A percentile compares a stretch with the other conserved stretches of the same genome.
phyloP scores from a whole-genome alignment of 2,329 filamentous ascomycete species.

The Neospermospora avenae region DNA sequence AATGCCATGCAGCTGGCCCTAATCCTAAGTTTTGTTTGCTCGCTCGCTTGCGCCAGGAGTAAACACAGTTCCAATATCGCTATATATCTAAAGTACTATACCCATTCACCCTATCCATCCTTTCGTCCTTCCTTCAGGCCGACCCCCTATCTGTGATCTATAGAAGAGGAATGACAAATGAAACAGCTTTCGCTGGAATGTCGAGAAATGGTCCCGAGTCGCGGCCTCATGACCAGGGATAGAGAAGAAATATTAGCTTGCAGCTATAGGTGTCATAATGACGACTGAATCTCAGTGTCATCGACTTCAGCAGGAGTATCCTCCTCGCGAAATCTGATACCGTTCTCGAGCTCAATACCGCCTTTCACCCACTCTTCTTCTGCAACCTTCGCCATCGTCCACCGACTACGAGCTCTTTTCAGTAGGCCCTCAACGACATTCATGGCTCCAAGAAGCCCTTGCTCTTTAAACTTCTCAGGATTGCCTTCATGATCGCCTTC shows the following conservation, averaged over 20 bases:
- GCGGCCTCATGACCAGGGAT: too few species aligned
- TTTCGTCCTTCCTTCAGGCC: background rate
- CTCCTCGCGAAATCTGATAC: slow-evolving; percentile 57
- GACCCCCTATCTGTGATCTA: background rate
- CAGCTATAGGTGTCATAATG: background rate
- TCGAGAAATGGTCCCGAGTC: background rate
- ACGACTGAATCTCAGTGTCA: background rate
- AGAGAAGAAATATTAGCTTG: background rate
- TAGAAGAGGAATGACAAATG: background rate
- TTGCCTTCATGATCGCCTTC: slow-evolving; percentile 82
- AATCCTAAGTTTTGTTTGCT: background rate
- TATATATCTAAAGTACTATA: background rate
- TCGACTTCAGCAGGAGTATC: slow-evolving; percentile 28
- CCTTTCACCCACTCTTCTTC: slow-evolving; percentile 71
- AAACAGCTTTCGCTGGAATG: background rate
- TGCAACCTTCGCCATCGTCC: slow-evolving; percentile 70
- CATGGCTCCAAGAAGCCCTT: slow-evolving; percentile 70
- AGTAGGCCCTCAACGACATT: slow-evolving; percentile 80
- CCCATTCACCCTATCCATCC: background rate
- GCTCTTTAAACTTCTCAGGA: slow-evolving; percentile 56
- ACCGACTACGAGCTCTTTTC: slow-evolving; percentile 76
- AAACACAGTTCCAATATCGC: background rate
- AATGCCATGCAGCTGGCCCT: background rate
- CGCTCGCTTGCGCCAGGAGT: slow-evolving; percentile 1
- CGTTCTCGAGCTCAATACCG: slow-evolving; percentile 66